Conservation (phyloP, 257 asterid species). For the Misopates orontium region DNA sequence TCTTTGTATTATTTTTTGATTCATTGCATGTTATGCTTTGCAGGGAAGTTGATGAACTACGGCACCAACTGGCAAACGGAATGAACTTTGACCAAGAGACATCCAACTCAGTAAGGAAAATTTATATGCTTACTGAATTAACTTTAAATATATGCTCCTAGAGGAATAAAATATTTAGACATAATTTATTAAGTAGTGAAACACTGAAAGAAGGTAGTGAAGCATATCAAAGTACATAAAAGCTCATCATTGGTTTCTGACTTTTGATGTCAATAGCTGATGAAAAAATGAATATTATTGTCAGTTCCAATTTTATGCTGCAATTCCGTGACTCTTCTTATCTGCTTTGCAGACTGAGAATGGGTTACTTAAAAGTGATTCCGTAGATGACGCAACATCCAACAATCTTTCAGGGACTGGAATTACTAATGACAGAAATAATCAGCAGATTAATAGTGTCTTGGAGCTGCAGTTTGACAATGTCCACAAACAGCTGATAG, state of each 20-base stretch:
- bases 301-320: conserved; percentile 14
- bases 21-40: conserved; percentile 23
- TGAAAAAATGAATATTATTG: conserved; percentile 4
- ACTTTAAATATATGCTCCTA: conserved; percentile 12
- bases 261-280: conserved; percentile 14
- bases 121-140: conserved; percentile 11
- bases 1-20: conserved; percentile 2
- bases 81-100: conserved; percentile 42
- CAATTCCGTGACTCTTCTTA: conserved; percentile 9
- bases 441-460: conserved; percentile 26
- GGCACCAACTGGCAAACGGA: conserved; percentile 37
- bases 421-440: conserved; percentile 26
- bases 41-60: conserved; percentile 56
- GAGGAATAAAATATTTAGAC: conserved; percentile 1
- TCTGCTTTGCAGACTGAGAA: conserved; percentile 41
- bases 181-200: conserved; percentile 11
- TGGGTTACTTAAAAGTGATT: conserved; percentile 33
- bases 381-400: conserved; percentile 32
- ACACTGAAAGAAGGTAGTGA: conserved; percentile 1
- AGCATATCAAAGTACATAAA: conserved; percentile 7
- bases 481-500: conserved; percentile 47
- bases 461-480: conserved; percentile 37
- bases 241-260: not conserved
- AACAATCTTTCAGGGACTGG: conserved; percentile 29
- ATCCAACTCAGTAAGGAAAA: conserved; percentile 43